Base-by-base conservation (phyloP, 495 filamentous ascomycete genomes). In the Penicillium canariense region DNA sequence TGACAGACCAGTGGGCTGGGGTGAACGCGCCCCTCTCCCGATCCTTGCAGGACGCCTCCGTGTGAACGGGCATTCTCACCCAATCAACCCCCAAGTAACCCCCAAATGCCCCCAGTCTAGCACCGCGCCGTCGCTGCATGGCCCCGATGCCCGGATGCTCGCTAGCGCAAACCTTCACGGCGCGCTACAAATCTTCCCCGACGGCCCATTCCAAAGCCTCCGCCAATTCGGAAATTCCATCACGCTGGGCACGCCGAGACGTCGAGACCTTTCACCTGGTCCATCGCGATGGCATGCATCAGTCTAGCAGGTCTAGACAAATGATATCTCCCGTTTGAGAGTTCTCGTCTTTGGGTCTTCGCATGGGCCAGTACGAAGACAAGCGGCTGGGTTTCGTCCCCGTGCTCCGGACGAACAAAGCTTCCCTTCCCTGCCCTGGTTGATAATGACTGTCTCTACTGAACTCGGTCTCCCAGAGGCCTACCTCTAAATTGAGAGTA, bases 131-230 rank as follows among this genome's bases (percentile, higher is more conserved):
- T 15, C 54, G 28, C 20, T 48, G 28, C 49, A 55, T 51, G 11
- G 15, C 15, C 36, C 50, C 35, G 30, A 49, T 27, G 38, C 51
- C 48, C 23, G 17, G 44, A 54, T 8, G 17, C 22, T 26, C 3
- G 17, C 52, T 52, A 51, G 58, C 40, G 42, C 28, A 55, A 67
- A 63, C 55, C 44, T 48, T 55, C 10, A 15, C 23, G 25, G 22
- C 8, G 35, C 61, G 47, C 63, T 62, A 63, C 54, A 43, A 44
- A 26, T 46, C 60, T 67, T 26, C 61, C 54, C 59, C 64, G 61
- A 39, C 36, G 48, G 51, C 36, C 49, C 48, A 55, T 51, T 43
- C 43, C 48, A 20, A 51, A 58, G 48, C 36, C 63, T 60, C 60
- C 52, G 46, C 36, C 25, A n/a, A 15, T 32, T 27, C 22, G 58